phyloP scores from a whole-genome alignment of 768 basidiomycete genomes.

The Mycena rosella region DNA sequence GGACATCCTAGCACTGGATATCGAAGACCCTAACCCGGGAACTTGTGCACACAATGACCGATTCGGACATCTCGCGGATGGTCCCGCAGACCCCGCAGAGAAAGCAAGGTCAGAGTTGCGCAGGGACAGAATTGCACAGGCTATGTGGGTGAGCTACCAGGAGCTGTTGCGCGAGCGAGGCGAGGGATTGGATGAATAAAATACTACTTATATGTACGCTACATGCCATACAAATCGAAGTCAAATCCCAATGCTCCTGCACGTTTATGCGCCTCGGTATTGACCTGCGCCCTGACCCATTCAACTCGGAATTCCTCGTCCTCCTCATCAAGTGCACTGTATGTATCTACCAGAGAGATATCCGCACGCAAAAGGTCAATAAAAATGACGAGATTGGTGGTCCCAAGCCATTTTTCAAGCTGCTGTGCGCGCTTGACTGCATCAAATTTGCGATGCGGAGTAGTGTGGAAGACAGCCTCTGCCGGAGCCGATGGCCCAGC shows the following conservation, averaged over 20 bases:
- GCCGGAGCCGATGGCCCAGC: background rate
- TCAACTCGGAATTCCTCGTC: background rate
- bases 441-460: constrained; percentile 26
- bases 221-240: background rate
- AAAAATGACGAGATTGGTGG: constrained; percentile 21
- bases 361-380: constrained; percentile 32
- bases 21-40: constrained; percentile 30
- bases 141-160: constrained; percentile 47
- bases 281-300: background rate
- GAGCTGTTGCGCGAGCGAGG: background rate
- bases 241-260: no score
- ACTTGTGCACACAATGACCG: background rate
- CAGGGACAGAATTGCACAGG: constrained; percentile 45
- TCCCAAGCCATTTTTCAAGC: constrained; percentile 33
- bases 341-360: constrained; percentile 35
- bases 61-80: constrained; percentile 19
- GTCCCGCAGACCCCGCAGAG: constrained; percentile 10
- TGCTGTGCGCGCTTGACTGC: constrained; percentile 34
- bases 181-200: background rate
- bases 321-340: constrained; percentile 23
- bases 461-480: constrained; percentile 18
- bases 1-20: constrained; percentile 38
- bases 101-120: constrained; percentile 28
- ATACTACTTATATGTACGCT: background rate
- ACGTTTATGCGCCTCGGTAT: no score